Base-by-base conservation (phyloP, 225 moss, liverwort and hornwort species). In the Physcomitrellopsis africana region DNA sequence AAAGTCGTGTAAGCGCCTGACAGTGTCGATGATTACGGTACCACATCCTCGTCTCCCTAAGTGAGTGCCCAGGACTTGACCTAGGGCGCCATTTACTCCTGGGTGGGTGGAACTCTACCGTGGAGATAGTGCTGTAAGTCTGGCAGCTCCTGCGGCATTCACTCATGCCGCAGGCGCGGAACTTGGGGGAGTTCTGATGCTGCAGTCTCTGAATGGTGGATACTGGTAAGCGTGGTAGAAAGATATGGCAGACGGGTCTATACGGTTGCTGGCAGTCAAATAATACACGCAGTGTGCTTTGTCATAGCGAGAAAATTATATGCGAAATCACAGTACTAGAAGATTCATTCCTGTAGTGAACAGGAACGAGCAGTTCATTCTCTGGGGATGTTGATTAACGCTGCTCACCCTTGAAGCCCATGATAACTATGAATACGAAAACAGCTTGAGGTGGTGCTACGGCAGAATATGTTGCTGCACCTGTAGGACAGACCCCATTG, bases 201-300 rank as follows among this genome's bases (percentile, higher is more conserved):
- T 57, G 75, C 41, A 41, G 22, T 23, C 60, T 67, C 79, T 83
- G 79, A 37, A 17, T 51, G 68, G 29, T 2, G 64, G 73, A 80
- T 83, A 59, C 72, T 10, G 69, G 60, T 65, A 81, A 49, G 80
- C 70, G 80, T 84, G 80, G 55, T 29, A 65, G 74, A 56, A 81
- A 84, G 84, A 84, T 84, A 70, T 51, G 80, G 54, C 84, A 84
- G 84, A 74, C 80, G 73, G 72, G 32, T 67, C 32, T 37, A 37
- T 7, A 37, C 72, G 44, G 51, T 51, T 19, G 56, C 68, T 56
- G 51, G 5, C 55, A 57, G 29, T n/a, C 32, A 63, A 57, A 68
- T 67, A 43, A 26, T 76, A 26, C 13, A 22, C 72, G 13, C 46
- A 16, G 18, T 17, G 65, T 48, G 60, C 0, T 48, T 22, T 51